Percentiles rank a stretch among this genome's conserved stretches.
Conservation (phyloP, 2,329 filamentous ascomycete species). For the Fusarium pseudoanthophilum region DNA sequence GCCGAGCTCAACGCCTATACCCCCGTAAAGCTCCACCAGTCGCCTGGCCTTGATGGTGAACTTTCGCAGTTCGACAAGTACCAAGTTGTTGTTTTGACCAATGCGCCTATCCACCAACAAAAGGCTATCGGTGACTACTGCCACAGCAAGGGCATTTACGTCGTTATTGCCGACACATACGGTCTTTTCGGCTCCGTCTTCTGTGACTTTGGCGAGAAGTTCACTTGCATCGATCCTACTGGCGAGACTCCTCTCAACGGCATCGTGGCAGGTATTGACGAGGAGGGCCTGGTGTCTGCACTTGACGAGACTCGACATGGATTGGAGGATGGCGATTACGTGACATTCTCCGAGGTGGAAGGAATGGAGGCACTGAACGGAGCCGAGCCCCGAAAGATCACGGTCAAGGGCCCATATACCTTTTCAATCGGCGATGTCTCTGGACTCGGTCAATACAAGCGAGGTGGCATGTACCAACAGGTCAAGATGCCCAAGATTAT, state of each 20-base stretch:
- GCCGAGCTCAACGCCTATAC: conserved; percentile 97
- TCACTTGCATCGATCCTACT: conserved; percentile 88
- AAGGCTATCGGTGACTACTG: conserved; percentile 90
- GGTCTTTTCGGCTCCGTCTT: conserved; percentile 96
- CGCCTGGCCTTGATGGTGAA: conserved; percentile 74
- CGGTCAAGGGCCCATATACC: conserved; percentile 94
- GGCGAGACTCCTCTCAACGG: conserved; percentile 89
- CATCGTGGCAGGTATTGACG: conserved; percentile 89
- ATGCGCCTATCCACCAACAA: conserved; percentile 83
- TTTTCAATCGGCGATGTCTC: conserved; percentile 97
- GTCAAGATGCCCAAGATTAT: conserved; percentile 98
- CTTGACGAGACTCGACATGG: conserved; percentile 95
- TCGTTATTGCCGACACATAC: conserved; percentile 88
- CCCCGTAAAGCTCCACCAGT: conserved; percentile 81
- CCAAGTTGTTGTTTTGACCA: conserved; percentile 91
- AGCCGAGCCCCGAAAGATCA: conserved; percentile 86
- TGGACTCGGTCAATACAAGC: conserved; percentile 84
- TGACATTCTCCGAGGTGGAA: conserved; percentile 92
- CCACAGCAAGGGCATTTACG: conserved; percentile 90
- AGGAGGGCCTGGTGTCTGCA: conserved; percentile 90
- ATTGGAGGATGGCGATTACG: conserved; percentile 94
- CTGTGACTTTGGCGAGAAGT: conserved; percentile 96
- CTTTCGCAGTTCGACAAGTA: conserved; percentile 87
- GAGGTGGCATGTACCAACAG: conserved; percentile 90
- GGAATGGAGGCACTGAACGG: conserved; percentile 91